Evolutionary conservation across 75 land plant species (phyloP).

Genomic region (Selaginella moellendorffii): DNA sequence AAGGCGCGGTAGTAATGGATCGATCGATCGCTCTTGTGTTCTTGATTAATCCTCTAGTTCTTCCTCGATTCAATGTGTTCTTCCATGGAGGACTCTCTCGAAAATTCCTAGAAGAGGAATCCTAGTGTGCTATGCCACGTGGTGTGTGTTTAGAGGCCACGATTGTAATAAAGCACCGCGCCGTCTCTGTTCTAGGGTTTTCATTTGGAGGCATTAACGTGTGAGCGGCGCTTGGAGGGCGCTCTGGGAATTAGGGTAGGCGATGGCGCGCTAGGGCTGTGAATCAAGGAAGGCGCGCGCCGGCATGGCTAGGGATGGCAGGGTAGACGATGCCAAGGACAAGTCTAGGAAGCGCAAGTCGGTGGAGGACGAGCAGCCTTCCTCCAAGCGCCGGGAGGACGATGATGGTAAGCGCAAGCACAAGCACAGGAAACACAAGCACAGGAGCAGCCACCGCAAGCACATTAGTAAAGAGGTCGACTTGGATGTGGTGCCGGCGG

Average conservation of each 20-base stretch:
- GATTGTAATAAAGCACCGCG: too few relatives aligned
- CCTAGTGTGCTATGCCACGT: too few relatives aligned
- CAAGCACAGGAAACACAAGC: constrained; percentile 21
- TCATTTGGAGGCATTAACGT: not conserved
- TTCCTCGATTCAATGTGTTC: too few relatives aligned
- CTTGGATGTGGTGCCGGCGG: not conserved
- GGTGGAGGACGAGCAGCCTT: constrained; percentile 6
- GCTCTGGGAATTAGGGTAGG: not conserved
- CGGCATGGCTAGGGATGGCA: not conserved
- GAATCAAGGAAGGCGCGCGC: too few relatives aligned
- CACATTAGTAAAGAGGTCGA: not conserved
- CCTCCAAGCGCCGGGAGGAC: constrained; percentile 16
- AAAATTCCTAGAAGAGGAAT: too few relatives aligned
- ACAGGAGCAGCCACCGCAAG: constrained; percentile 13
- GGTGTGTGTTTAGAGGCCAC: too few relatives aligned
- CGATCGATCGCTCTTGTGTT: too few relatives aligned
- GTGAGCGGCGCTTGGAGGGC: too few relatives aligned
- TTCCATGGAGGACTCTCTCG: too few relatives aligned
- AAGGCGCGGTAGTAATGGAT: too few relatives aligned
- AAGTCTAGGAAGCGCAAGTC: not conserved
- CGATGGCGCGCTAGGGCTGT: too few relatives aligned
- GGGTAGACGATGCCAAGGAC: not conserved
- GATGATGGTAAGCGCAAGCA: constrained; percentile 8
- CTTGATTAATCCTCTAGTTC: too few relatives aligned
- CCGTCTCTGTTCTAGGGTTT: not conserved